Base-by-base conservation (phyloP, 2,329 filamentous ascomycete genomes). In the Xylaria sp. region DNA sequence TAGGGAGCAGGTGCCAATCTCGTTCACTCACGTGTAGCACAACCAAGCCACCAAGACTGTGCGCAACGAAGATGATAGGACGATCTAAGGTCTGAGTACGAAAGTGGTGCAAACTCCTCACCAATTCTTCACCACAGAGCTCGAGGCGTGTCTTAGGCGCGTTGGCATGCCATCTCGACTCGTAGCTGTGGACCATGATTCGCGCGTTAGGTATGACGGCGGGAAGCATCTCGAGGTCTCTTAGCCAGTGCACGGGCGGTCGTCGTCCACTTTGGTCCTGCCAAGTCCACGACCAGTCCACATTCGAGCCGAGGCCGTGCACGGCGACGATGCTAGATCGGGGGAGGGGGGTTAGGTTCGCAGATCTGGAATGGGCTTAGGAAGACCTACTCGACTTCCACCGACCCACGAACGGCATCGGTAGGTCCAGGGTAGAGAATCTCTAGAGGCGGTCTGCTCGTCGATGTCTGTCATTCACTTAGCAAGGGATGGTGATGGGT, bases 261-360 rank as follows among this genome's bases (percentile, higher is more conserved):
- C 22, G 39, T 16, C 39, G 54, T 18, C 48, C 41, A 34, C 52
- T 54, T 17, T 53, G 52, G 29, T 42, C 60, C n/a, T 39, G 41
- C 62, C 63, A 65, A 55, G 62, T 64, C 44, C 53, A 50, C 16
- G 61, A 53, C 37, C 62, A 65, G 19, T 61, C 51, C 40, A 63
- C 63, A 17, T 49, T n/a, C n/a, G n/a, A n/a, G n/a, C n/a, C 63
- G 26, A 66, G 47, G 38, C 63, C 64, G 34, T 66, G 64, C 44
- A 66, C 64, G 19, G 58, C 59, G 41, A 66, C 54, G 39, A 66
- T 61, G 44, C 59, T 65, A 11, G 8, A 44, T n/a, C n/a, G n/a
- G n/a, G n/a, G n/a, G n/a, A n/a, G n/a, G n/a, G n/a, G n/a, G n/a
- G n/a, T n/a, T n/a, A n/a, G n/a, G n/a, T n/a, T n/a, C n/a, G n/a